phyloP scores from a whole-genome alignment of 202 grass and related monocot genomes.

The Zizania palustris region DNA sequence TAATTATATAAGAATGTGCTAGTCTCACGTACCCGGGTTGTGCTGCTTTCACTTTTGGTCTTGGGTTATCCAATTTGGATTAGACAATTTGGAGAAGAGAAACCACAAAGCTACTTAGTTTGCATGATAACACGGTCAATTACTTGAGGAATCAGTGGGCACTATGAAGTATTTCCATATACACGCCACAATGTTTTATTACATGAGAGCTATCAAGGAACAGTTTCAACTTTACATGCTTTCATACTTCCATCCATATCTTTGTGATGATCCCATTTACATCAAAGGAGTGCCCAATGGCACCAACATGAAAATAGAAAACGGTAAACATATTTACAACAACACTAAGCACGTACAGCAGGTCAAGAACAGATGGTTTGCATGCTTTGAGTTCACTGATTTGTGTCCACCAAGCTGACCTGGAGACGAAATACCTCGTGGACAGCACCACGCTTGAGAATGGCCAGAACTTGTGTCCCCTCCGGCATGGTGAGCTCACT shows the following conservation, averaged over 20 bases:
- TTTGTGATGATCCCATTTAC: constrained; percentile 31
- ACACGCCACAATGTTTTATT: constrained; percentile 14
- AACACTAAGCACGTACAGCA: neutral
- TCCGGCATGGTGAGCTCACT: constrained; percentile 53
- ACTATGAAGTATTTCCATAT: neutral
- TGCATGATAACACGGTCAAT: neutral
- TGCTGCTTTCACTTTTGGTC: neutral
- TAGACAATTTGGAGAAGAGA: neutral
- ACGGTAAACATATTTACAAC: constrained; percentile 40
- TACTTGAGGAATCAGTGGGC: neutral
- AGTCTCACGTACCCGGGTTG: no score
- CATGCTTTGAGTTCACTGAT: constrained; percentile 34
- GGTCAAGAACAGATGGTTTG: neutral
- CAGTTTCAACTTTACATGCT: constrained; percentile 29
- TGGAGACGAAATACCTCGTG: constrained; percentile 79
- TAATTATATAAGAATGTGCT: no score
- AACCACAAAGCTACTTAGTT: neutral
- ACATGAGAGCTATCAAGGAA: neutral
- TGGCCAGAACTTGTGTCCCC: constrained; percentile 52
- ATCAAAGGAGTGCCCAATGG: constrained; percentile 22
- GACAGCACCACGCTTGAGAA: constrained; percentile 83
- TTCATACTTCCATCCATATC: constrained; percentile 7
- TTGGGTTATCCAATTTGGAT: neutral
- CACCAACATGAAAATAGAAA: constrained; percentile 18
- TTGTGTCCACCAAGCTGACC: constrained; percentile 50